Conservation (phyloP, 2,329 filamentous ascomycete species). For the Aplosporella prunicola region DNA sequence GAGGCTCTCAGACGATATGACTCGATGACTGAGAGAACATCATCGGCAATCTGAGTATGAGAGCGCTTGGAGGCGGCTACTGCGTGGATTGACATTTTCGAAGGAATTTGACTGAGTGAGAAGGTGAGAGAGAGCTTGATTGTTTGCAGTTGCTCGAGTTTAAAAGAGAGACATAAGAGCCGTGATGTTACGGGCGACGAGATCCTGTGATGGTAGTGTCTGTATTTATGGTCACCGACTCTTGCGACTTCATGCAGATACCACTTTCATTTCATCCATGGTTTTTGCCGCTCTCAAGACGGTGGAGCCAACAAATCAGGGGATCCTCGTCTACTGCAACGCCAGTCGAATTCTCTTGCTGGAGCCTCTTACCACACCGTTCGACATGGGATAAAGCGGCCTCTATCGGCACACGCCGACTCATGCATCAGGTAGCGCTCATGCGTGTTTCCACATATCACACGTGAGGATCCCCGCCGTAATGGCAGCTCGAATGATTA, state of each 20-base stretch:
- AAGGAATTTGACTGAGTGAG: background rate
- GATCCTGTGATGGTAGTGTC: no score
- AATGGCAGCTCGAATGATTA: slow-evolving; percentile 7
- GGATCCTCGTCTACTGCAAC: background rate
- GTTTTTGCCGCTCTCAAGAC: background rate
- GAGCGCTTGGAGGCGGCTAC: slow-evolving; percentile 1
- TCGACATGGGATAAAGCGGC: background rate
- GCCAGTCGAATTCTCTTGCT: slow-evolving; percentile 1
- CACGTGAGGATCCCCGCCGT: slow-evolving; percentile 6
- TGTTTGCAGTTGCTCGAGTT: background rate
- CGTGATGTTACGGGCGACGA: no score
- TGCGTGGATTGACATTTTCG: slow-evolving; percentile 6
- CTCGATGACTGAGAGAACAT: slow-evolving; percentile 9
- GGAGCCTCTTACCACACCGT: slow-evolving; percentile 1
- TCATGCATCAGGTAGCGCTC: background rate
- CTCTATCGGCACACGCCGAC: slow-evolving; percentile 1
- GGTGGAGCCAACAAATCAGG: background rate
- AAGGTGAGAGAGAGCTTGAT: background rate
- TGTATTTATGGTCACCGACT: no score
- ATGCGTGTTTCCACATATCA: slow-evolving; percentile 2
- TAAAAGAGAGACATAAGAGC: background rate
- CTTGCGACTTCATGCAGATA: background rate
- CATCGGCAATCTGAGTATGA: slow-evolving; percentile 1
- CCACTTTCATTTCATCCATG: background rate
- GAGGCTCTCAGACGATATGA: slow-evolving; percentile 8